Base-by-base conservation (phyloP, 176 grass and related monocot genomes). In the Saccharum officinarum region DNA sequence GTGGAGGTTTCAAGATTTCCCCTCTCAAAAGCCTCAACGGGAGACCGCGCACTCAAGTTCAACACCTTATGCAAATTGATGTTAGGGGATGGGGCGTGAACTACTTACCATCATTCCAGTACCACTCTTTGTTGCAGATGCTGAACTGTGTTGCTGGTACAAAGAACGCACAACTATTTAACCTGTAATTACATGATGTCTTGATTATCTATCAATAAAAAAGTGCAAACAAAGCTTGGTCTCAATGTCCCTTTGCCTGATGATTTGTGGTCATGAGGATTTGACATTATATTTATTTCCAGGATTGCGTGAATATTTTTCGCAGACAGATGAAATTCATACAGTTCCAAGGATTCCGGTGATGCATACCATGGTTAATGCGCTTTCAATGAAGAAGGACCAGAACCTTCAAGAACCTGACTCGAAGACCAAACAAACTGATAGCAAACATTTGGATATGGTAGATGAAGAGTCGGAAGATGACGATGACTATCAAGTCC, bases 31-130 rank as follows among this genome's bases (percentile, higher is more conserved):
- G 73, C 68, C 70, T 90, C 54, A 84, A 94, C 63, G 91, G 96
- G 22, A 95, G 82, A 75, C 89, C 84, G 3, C 84, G 89, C 49
- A 90, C 96, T 71, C 96, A 98, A 89, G 96, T 98, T 73, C 93
- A 98, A 83, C 86, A 98, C 77, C 89, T 98, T 88, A 98, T 98
- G 91, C 96, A 98, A 87, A 95, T 98, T 87, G 96, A 98, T 90
- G 82, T 98, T 30, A 98, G 92, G 71, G 96, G 96, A 89, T 98
- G 93, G 95, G 93, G 91, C 5, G 65, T 89, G 16, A 87, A 92
- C 67, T 98, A 92, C 39, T 16, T 95, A 69, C 80, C 96, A 71
- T 95, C 96, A 83, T 95, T 98, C 84, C 93, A 98, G 73, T 94
- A 98, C 80, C 69, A 98, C 92, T 94, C 93, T 90, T 85, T 98